Base-by-base conservation (phyloP, 2,329 filamentous ascomycete genomes). In the Cyphellophora europaea region DNA sequence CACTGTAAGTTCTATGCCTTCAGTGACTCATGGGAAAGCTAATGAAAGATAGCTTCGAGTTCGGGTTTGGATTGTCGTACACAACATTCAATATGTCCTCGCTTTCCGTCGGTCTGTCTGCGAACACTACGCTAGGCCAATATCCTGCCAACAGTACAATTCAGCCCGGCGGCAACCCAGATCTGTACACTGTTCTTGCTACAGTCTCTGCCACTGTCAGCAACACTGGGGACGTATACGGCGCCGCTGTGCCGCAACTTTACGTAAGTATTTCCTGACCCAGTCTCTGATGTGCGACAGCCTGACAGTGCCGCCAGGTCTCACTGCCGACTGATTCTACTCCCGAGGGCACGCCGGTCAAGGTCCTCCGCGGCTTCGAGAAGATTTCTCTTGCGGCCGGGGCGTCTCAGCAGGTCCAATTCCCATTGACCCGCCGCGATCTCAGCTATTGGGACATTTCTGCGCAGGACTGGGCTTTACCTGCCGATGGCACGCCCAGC, bases 61-160 rank as follows among this genome's bases (percentile, higher is more conserved):
- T 91, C 48, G 85, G 85, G 5, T 82, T 72, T 50, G 86, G 86
- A 37, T 65, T 93, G 10, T 82, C 76, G 3, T 93, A 91, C 67
- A 86, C 83, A 1, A 84, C 71, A 2, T 89, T 93, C 52, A 57
- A 72, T 35, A 86, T 86, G 63, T 75, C 79, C n/a, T 66, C 82
- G 53, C 60, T 91, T 19, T 56, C 66, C 18, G 61, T 86, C 19
- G 49, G 63, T 70, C 80, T 43, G 67, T 69, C 35, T 61, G 62
- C 3, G 57, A 77, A 1, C 75, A 28, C 21, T 6, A 82, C 58
- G 64, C 72, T 10, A 67, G 63, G n/a, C 56, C 62, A 30, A 12
- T 18, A 50, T 40, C 41, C 41, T n/a, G 34, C 36, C 13, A 30
- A 37, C 11, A 61, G 69, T 37, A 66, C 79, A 35, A 78, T 84